Evolutionary conservation across 805 yeast genomes (phyloP).

Genomic region (Saccharomycopsis capsularis): DNA sequence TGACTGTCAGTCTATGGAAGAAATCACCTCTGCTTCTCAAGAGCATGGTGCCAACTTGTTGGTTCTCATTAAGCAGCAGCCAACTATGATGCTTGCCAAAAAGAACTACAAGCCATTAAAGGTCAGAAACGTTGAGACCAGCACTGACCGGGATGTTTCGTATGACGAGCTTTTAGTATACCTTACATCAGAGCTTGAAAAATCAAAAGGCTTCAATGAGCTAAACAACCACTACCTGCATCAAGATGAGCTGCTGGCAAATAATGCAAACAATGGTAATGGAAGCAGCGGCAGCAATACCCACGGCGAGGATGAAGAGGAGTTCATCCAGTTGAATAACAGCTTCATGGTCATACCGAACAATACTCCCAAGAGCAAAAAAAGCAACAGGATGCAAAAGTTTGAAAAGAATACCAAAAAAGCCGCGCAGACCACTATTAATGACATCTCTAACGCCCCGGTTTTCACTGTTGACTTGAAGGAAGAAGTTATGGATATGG

Average conservation of each 20-base stretch:
- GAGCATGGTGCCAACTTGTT: constrained; percentile 52
- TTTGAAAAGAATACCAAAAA: constrained; percentile 68
- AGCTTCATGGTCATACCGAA: constrained; percentile 45
- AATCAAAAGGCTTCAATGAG: neutral
- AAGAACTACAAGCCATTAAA: constrained; percentile 70
- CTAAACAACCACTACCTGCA: neutral
- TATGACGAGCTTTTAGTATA: constrained; percentile 46
- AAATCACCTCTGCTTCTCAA: constrained; percentile 72
- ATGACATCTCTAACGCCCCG: constrained; percentile 57
- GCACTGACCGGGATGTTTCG: constrained; percentile 66
- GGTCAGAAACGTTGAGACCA: constrained; percentile 54
- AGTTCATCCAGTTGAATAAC: constrained; percentile 18
- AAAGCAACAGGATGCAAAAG: constrained; percentile 68
- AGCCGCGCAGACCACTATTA: constrained; percentile 49
- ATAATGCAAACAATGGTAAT: neutral
- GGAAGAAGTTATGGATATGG: constrained; percentile 82
- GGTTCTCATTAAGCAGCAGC: constrained; percentile 67
- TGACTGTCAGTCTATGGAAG: constrained; percentile 49
- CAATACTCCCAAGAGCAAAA: constrained; percentile 72
- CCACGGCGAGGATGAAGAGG: constrained; percentile 25
- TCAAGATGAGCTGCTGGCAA: neutral
- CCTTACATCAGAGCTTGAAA: neutral
- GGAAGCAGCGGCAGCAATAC: constrained; percentile 18
- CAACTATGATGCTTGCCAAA: constrained; percentile 28
- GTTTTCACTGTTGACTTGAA: constrained; percentile 69